A percentile compares a stretch with the other conserved stretches of the same genome.
Evolutionary conservation across 1,284 basidiomycete genomes (phyloP).

Genomic region (Sparassis latifolia): DNA sequence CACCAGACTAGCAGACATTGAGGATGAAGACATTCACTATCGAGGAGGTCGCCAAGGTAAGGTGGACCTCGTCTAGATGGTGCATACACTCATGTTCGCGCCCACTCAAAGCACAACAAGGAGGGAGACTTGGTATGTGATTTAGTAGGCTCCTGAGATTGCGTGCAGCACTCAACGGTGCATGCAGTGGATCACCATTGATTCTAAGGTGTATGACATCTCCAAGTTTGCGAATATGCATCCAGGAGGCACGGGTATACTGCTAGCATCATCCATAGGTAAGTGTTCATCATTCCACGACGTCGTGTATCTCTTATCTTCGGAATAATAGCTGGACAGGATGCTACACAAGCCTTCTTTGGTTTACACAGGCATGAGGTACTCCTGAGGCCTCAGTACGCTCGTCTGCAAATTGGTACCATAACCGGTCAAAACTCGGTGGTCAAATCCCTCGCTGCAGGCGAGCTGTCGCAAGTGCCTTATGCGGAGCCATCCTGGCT

Average conservation of each 20-base stretch:
- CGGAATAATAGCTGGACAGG: slow-evolving; percentile 54
- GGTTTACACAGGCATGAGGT: slow-evolving; percentile 79
- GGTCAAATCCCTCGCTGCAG: slow-evolving; percentile 55
- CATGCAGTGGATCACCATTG: slow-evolving; percentile 74
- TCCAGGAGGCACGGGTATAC: slow-evolving; percentile 74
- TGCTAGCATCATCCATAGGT: slow-evolving; percentile 6
- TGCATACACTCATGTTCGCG: not conserved
- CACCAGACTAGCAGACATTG: no score
- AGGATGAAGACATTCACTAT: slow-evolving; percentile 11
- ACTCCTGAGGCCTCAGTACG: slow-evolving; percentile 68
- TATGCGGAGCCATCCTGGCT: slow-evolving; percentile 93
- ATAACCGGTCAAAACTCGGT: slow-evolving; percentile 60
- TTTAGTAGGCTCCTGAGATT: not conserved
- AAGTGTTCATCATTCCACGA: not conserved
- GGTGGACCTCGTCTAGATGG: not conserved
- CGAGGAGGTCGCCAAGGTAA: slow-evolving; percentile 15
- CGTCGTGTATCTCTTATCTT: not conserved
- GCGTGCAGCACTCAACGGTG: slow-evolving; percentile 1
- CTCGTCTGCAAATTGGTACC: slow-evolving; percentile 62
- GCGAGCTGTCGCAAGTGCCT: slow-evolving; percentile 72
- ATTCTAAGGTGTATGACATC: slow-evolving; percentile 78
- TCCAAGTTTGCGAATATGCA: slow-evolving; percentile 75
- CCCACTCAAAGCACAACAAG: slow-evolving; percentile 4
- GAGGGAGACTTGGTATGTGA: slow-evolving; percentile 6
- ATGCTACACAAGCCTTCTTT: slow-evolving; percentile 84